These are phyloP conservation scores for Cardamine resedifolia DNA, from an alignment of 345 rosid genomes.

Conservation along the genomic window DNA sequence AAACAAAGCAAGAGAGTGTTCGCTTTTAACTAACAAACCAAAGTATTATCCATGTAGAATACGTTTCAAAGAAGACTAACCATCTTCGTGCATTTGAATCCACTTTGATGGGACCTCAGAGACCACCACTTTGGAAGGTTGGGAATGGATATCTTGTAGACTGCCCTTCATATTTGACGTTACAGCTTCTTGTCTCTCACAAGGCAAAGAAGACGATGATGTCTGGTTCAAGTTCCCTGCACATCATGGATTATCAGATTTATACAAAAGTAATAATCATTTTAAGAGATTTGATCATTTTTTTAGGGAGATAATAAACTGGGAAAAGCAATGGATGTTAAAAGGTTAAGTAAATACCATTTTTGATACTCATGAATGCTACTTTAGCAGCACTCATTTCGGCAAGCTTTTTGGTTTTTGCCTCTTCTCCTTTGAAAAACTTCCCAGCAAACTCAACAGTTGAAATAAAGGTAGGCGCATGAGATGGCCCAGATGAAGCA, in stretches of 20 bases:
- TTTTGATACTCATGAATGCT: constrained; percentile 49
- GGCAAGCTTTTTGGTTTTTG: constrained; percentile 60
- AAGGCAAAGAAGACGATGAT: not conserved
- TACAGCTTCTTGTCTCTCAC: constrained; percentile 26
- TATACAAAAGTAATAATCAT: too few species aligned
- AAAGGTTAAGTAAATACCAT: constrained; percentile 14
- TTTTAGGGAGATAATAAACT: not conserved
- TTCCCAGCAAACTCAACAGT: constrained; percentile 49
- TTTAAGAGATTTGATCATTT: not conserved
- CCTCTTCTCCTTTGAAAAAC: constrained; percentile 45
- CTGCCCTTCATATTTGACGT: constrained; percentile 10
- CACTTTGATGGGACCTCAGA: constrained; percentile 35
- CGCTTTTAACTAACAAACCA: not conserved
- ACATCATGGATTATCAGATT: not conserved
- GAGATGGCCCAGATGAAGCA: constrained; percentile 47
- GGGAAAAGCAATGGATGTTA: not conserved
- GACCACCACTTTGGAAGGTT: constrained; percentile 19
- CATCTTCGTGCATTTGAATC: constrained; percentile 28
- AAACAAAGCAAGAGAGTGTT: not conserved
- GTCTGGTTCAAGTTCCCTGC: constrained; percentile 15
- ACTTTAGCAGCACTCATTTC: constrained; percentile 72
- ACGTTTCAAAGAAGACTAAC: constrained; percentile 20
- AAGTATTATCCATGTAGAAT: not conserved
- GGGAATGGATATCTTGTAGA: constrained; percentile 17
- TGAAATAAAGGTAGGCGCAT: constrained; percentile 48